These are phyloP conservation scores for Beauveria australis DNA, from an alignment of 2,329 filamentous ascomycete genomes.

Conservation along the genomic window DNA sequence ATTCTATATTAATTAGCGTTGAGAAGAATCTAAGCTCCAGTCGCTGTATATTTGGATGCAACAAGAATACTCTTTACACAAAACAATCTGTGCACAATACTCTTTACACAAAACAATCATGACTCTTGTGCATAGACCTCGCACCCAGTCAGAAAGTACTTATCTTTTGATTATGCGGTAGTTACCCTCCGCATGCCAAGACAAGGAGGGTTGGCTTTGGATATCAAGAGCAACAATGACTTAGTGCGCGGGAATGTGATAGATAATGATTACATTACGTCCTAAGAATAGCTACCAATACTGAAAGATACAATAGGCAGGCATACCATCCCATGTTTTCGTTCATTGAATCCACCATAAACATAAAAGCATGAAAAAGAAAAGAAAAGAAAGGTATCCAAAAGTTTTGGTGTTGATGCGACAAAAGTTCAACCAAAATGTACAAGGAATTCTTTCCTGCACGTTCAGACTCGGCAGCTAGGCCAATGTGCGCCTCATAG, in stretches of 20 bases:
- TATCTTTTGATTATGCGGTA: too few species aligned
- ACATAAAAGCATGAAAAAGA: background rate
- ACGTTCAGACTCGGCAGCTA: background rate
- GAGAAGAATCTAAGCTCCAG: too few species aligned
- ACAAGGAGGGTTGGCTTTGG: too few species aligned
- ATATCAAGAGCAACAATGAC: background rate
- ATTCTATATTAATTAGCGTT: too few species aligned
- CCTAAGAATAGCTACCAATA: background rate
- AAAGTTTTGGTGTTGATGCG: background rate
- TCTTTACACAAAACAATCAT: too few species aligned
- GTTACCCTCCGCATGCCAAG: too few species aligned
- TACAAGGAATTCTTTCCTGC: background rate
- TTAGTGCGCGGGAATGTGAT: background rate
- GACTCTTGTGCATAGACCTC: too few species aligned
- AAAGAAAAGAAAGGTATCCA: background rate
- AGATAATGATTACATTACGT: background rate
- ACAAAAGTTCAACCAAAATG: background rate
- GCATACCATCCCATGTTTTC: background rate
- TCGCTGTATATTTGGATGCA: too few species aligned
- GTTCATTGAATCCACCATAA: background rate
- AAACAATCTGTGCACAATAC: too few species aligned
- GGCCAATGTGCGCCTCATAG: conserved; percentile 3
- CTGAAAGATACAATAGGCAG: background rate
- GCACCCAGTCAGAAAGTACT: too few species aligned
- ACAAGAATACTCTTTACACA: too few species aligned